phyloP scores from a whole-genome alignment of 768 basidiomycete genomes.

The Trametes elegans region DNA sequence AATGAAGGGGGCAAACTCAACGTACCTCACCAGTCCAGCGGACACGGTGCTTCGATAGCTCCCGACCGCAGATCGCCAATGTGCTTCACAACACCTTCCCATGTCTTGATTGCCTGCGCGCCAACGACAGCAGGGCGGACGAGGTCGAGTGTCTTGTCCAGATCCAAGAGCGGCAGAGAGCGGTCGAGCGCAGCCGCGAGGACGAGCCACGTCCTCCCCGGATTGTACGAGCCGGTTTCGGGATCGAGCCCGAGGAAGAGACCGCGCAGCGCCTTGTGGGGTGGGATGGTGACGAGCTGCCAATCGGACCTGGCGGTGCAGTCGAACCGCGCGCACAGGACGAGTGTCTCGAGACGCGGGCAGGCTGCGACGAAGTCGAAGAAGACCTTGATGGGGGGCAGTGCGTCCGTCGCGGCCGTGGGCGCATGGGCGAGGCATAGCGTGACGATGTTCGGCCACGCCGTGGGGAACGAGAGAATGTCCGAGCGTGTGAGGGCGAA shows the following conservation, averaged over 20 bases:
- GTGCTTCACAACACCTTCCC: neutral
- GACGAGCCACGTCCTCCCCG: constrained; percentile 6
- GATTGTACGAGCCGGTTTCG: constrained; percentile 6
- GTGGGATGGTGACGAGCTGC: neutral
- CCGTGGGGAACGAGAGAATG: neutral
- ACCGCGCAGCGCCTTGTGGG: neutral
- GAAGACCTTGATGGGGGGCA: neutral
- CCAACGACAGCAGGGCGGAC: neutral
- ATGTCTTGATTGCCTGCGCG: neutral
- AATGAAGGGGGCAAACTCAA: no score
- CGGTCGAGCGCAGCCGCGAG: neutral
- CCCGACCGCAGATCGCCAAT: neutral
- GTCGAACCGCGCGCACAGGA: constrained; percentile 5
- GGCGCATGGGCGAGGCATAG: constrained; percentile 7
- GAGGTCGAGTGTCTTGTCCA: neutral
- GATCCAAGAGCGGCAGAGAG: neutral
- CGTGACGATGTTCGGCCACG: neutral
- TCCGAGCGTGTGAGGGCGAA: constrained; percentile 6
- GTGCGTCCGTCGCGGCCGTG: neutral
- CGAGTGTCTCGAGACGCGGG: neutral
- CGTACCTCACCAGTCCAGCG: neutral
- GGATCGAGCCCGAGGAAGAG: constrained; percentile 1
- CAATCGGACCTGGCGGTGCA: neutral
- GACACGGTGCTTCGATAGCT: neutral
- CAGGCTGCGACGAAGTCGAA: neutral